Conservation (phyloP, 805 yeast species). For the Vanderwaltozyma yarrowii region DNA sequence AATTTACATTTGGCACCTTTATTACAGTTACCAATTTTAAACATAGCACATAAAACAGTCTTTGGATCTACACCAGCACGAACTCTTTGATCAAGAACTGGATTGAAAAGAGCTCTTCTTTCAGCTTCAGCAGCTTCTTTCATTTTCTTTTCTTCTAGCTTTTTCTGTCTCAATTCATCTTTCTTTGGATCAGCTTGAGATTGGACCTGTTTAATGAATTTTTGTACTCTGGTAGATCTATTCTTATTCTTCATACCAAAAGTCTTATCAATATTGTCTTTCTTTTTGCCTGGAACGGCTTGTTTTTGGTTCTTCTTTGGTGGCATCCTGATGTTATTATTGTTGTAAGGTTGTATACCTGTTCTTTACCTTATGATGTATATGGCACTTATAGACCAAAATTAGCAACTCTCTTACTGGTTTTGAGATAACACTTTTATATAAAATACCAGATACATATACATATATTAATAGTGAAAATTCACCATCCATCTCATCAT, state of each 20-base stretch:
- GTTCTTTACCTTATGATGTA: no score
- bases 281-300: conserved; percentile 42
- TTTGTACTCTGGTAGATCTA: conserved; percentile 84
- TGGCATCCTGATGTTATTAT: conserved; percentile 47
- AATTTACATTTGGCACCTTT: conserved; percentile 81
- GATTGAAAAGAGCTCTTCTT: conserved; percentile 66
- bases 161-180: conserved; percentile 63
- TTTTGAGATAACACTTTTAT: no score
- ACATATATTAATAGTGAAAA: no score
- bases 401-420: no score
- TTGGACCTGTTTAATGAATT: conserved; percentile 59
- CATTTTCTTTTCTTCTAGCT: conserved; percentile 75
- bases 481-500: no score
- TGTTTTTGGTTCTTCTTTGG: conserved; percentile 44
- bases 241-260: conserved; percentile 95
- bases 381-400: neutral
- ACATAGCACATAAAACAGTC: conserved; percentile 79
- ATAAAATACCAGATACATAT: no score
- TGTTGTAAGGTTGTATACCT: neutral
- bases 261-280: conserved; percentile 78
- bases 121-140: conserved; percentile 84
- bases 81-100: conserved; percentile 67
- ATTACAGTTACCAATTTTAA: conserved; percentile 78
- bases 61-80: conserved; percentile 98
- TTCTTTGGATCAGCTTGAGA: conserved; percentile 50